Conservation (phyloP, 139 green algal species). For the Chlorella sp. region DNA sequence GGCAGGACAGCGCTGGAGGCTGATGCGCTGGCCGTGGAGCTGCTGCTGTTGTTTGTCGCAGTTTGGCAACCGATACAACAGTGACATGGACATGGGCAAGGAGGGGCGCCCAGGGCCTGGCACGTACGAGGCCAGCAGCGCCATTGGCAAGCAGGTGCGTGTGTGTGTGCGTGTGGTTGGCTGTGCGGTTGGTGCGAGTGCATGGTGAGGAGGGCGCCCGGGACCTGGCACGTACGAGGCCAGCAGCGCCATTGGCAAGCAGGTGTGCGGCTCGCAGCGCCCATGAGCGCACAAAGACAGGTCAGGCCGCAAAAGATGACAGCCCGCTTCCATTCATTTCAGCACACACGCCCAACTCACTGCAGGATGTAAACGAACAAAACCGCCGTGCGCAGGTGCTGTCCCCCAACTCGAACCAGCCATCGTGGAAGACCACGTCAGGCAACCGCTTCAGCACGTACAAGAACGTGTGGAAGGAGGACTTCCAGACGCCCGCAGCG, state of each 20-base stretch:
- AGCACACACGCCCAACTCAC: not conserved
- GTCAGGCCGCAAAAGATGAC: not conserved
- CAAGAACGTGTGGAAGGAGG: conserved; percentile 14
- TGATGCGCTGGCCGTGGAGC: not conserved
- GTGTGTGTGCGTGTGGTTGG: too few relatives aligned
- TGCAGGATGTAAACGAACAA: not conserved
- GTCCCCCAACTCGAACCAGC: conserved; percentile 15
- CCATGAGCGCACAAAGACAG: not conserved
- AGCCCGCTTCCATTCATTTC: not conserved
- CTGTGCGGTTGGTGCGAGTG: too few relatives aligned
- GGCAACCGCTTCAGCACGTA: conserved; percentile 18
- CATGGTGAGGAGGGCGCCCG: not conserved
- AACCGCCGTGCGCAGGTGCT: conserved; percentile 3
- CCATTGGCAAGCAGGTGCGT: conserved; percentile 7
- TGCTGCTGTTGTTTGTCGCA: not conserved
- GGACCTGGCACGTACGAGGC: conserved; percentile 6
- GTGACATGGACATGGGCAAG: not conserved
- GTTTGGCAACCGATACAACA: conserved; percentile 1
- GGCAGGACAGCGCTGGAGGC: too few relatives aligned
- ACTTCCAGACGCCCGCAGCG: not conserved
- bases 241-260: not conserved
- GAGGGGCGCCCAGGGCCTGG: conserved; percentile 1
- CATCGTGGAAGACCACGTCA: conserved; percentile 11
- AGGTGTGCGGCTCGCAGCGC: not conserved
- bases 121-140: not conserved